These are phyloP conservation scores for Lachancea quebecensis DNA, from an alignment of 805 yeast species.

Conservation along the genomic window DNA sequence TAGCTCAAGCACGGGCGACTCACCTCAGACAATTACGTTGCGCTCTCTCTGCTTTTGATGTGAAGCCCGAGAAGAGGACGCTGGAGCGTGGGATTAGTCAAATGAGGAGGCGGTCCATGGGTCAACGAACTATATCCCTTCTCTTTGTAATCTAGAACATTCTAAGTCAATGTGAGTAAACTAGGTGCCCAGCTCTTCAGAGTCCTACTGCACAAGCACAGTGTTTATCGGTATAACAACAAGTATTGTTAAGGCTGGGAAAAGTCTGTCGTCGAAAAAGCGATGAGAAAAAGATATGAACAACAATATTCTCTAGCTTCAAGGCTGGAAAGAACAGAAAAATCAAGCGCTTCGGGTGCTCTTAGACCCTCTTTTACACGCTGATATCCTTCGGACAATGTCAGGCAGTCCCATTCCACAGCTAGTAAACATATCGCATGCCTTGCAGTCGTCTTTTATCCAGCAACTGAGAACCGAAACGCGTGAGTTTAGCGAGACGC, in stretches of 20 bases:
- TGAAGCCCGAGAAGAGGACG: too few species aligned
- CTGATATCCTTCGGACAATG: neutral
- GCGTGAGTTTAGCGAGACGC: constrained; percentile 12
- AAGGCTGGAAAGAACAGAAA: neutral
- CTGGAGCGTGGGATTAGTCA: too few species aligned
- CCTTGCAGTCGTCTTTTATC: constrained; percentile 24
- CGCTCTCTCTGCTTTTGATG: too few species aligned
- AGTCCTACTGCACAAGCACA: too few species aligned
- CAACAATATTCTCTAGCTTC: neutral
- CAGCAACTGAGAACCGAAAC: constrained; percentile 27
- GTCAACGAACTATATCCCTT: too few species aligned
- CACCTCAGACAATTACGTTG: too few species aligned
- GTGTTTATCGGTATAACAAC: too few species aligned
- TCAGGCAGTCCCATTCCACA: constrained; percentile 24
- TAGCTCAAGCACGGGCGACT: too few species aligned
- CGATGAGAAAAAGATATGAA: neutral
- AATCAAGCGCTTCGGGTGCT: constrained; percentile 3
- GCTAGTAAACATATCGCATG: constrained; percentile 27
- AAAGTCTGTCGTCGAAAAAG: neutral
- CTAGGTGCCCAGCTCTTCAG: too few species aligned
- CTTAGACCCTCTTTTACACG: neutral
- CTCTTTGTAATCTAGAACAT: too few species aligned
- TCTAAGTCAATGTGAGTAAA: too few species aligned
- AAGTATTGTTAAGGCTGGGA: neutral
- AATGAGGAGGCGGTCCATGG: too few species aligned